These are phyloP conservation scores for Draba incana DNA, from an alignment of 345 rosid genomes.

Conservation along the genomic window DNA sequence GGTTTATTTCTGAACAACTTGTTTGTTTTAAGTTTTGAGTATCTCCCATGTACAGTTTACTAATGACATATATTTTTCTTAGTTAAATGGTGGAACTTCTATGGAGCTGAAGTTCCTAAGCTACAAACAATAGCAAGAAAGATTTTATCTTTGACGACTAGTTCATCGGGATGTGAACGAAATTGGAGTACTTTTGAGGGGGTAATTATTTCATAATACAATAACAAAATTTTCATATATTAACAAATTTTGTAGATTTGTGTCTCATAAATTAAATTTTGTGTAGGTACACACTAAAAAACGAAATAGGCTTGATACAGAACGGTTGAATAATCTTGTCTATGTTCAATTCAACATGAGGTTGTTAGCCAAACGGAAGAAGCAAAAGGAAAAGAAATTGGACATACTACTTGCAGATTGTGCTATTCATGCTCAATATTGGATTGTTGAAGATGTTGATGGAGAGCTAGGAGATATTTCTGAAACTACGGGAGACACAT, in stretches of 20 bases:
- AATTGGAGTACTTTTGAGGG: slow-evolving; percentile 17
- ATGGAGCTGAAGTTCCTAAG: neutral
- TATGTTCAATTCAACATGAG: slow-evolving; percentile 9
- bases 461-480: neutral
- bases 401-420: neutral
- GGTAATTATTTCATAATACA: neutral
- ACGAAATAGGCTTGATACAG: neutral
- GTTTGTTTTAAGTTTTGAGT: neutral
- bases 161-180: slow-evolving; percentile 8
- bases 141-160: slow-evolving; percentile 15
- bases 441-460: neutral
- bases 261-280: neutral
- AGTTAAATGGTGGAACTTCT: slow-evolving; percentile 17
- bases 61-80: neutral
- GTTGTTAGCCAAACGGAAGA: slow-evolving; percentile 1
- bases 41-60: neutral
- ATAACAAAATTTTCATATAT: neutral
- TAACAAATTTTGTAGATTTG: neutral
- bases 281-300: slow-evolving; percentile 16
- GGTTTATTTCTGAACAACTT: neutral
- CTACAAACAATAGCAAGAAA: neutral
- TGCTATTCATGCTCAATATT: neutral
- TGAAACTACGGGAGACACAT: neutral
- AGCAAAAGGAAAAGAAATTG: neutral
- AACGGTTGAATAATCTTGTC: slow-evolving; percentile 4